Evolutionary conservation across 2,329 filamentous ascomycete species (phyloP).

Genomic region (Aspergillus quadrilineatus): DNA sequence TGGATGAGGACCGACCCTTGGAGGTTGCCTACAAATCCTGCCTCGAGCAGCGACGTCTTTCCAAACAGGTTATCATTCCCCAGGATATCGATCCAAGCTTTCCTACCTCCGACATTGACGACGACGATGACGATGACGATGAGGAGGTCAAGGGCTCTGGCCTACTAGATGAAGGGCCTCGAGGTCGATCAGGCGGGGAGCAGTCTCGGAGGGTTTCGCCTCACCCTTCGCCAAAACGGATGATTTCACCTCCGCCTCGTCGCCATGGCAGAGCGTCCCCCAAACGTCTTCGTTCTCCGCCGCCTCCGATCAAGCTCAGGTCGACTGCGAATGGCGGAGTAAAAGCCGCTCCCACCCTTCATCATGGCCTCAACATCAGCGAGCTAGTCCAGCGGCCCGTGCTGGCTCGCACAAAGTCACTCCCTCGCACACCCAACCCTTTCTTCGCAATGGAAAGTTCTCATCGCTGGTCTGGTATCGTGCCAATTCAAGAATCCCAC

Average conservation of each 20-base stretch:
- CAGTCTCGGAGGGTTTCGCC: conserved; percentile 54
- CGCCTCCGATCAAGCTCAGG: conserved; percentile 56
- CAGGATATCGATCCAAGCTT: conserved; percentile 98
- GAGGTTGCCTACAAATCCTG: conserved; percentile 90
- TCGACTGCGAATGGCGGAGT: conserved; percentile 46
- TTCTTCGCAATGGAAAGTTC: conserved; percentile 52
- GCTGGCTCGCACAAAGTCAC: conserved; percentile 76
- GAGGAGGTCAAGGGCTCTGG: conserved; percentile 55
- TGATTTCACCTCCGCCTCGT: conserved; percentile 55
- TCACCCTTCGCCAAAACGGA: conserved; percentile 60
- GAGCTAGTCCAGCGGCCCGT: conserved; percentile 63
- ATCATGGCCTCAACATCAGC: conserved; percentile 52
- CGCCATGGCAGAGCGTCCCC: conserved; percentile 60
- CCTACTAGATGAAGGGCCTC: conserved; percentile 48
- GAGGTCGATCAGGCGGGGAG: conserved; percentile 46
- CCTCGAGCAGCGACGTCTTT: conserved; percentile 74
- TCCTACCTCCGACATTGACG: conserved; percentile 87
- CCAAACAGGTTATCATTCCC: conserved; percentile 79
- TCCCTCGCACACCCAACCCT: conserved; percentile 74
- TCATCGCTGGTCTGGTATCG: conserved; percentile 33
- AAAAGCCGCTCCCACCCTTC: conserved; percentile 44
- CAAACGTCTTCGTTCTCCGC: conserved; percentile 67
- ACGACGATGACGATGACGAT: conserved; percentile 71
- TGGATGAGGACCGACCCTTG: conserved; percentile 92
- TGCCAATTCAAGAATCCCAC: conserved; percentile 36